Conservation (phyloP, 345 rosid genomes). For the Ceriops zippeliana region DNA sequence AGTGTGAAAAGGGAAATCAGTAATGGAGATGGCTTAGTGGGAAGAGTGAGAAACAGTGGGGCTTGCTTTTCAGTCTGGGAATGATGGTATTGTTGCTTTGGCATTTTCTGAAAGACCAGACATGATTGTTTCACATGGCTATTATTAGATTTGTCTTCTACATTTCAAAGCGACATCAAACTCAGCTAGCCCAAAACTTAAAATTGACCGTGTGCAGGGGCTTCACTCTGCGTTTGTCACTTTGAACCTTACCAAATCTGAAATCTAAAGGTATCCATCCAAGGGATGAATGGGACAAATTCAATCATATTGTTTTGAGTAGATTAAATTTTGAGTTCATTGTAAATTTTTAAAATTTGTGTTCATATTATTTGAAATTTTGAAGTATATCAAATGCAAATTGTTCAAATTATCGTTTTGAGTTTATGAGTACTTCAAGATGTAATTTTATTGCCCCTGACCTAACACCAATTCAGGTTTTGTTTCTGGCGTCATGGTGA, state of each 20-base stretch:
- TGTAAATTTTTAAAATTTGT: too few species aligned
- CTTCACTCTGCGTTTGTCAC: background rate
- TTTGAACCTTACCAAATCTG: background rate
- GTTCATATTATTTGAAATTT: too few species aligned
- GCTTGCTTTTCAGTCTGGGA: slow-evolving; percentile 4
- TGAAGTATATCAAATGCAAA: too few species aligned
- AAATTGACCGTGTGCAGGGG: too few species aligned
- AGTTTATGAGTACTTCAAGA: too few species aligned
- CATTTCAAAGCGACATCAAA: too few species aligned
- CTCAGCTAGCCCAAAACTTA: too few species aligned
- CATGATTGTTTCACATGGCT: slow-evolving; percentile 7
- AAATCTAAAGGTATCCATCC: too few species aligned
- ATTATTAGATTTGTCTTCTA: background rate
- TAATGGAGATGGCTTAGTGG: slow-evolving; percentile 17
- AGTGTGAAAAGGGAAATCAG: background rate
- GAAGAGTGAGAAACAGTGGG: slow-evolving; percentile 35
- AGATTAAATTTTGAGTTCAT: too few species aligned
- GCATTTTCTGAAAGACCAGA: slow-evolving; percentile 2
- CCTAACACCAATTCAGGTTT: background rate
- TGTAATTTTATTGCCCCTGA: background rate
- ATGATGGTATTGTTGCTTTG: slow-evolving; percentile 13
- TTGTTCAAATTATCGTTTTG: too few species aligned
- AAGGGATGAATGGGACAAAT: too few species aligned
- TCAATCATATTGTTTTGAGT: too few species aligned
- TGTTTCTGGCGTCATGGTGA: background rate